A percentile compares a stretch with the other conserved stretches of the same genome.
Conservation (phyloP, 148 eudicot genomes). For the Oxyria digyna region DNA sequence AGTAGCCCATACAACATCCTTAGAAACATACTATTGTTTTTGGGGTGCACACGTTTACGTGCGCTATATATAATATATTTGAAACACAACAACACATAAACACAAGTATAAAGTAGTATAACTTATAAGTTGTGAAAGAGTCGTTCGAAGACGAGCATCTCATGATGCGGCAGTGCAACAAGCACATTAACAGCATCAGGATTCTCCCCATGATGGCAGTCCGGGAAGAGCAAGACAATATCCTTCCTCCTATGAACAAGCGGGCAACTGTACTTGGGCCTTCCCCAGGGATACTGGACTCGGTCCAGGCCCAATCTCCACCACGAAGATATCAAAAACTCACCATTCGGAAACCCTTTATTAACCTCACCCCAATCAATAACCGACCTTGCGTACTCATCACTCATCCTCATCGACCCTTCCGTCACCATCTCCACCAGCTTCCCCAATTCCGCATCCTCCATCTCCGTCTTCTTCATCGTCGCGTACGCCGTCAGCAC, state of each 20-base stretch:
- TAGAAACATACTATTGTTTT: too few relatives aligned
- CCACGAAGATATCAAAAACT: constrained; percentile 82
- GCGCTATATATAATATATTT: too few relatives aligned
- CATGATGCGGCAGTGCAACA: constrained; percentile 70
- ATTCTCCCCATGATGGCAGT: constrained; percentile 19
- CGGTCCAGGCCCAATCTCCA: constrained; percentile 80
- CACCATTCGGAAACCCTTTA: constrained; percentile 82
- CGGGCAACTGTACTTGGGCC: constrained; percentile 80
- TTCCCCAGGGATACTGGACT: constrained; percentile 86
- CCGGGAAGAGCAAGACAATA: constrained; percentile 70
- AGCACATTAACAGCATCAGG: constrained; percentile 49
- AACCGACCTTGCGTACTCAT: constrained; percentile 66
- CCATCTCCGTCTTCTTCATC: constrained; percentile 34
- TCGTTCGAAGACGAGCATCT: constrained; percentile 48
- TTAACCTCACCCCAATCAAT: constrained; percentile 78
- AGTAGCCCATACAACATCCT: too few relatives aligned
- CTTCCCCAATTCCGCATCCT: constrained; percentile 31
- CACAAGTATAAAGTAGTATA: background rate
- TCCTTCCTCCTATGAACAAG: constrained; percentile 73
- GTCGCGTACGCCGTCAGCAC: constrained; percentile 74
- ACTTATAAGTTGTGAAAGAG: constrained; percentile 33
- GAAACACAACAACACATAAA: too few relatives aligned
- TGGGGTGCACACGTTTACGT: too few relatives aligned
- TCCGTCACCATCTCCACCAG: constrained; percentile 51
- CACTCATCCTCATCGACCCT: constrained; percentile 55